Evolutionary conservation across 2,329 filamentous ascomycete genomes (phyloP).

Genomic region (Exserohilum turcica): DNA sequence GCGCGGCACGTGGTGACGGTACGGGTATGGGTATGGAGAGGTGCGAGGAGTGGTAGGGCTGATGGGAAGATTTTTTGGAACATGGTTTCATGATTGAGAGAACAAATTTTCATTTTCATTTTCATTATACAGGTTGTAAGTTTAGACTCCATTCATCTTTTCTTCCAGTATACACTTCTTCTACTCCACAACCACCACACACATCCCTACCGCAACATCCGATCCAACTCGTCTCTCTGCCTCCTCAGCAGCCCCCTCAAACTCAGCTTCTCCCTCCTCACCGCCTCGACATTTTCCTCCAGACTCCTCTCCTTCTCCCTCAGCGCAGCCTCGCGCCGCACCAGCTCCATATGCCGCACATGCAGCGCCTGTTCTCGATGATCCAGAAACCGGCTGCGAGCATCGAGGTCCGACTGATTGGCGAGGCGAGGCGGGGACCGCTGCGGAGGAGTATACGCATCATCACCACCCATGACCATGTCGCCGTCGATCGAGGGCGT

Average conservation of each 20-base stretch:
- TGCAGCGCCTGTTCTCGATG: background rate
- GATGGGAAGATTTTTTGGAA: too few relatives aligned
- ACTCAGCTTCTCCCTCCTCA: slow-evolving; percentile 10
- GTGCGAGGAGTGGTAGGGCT: too few relatives aligned
- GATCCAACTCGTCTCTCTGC: slow-evolving; percentile 6
- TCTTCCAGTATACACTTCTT: background rate
- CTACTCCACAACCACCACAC: background rate
- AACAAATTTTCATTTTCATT: background rate
- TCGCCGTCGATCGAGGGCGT: background rate
- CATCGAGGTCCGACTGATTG: background rate
- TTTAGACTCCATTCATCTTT: too few relatives aligned
- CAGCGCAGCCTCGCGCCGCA: background rate
- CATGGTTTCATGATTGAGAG: too few relatives aligned
- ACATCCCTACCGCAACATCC: background rate
- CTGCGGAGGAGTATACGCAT: too few relatives aligned
- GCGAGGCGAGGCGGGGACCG: background rate
- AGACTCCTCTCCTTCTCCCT: background rate
- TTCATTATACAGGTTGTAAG: too few relatives aligned
- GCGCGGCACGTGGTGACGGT: too few relatives aligned
- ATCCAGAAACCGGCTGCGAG: background rate
- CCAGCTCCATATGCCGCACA: background rate
- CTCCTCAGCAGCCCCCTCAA: slow-evolving; percentile 4
- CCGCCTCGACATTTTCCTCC: background rate
- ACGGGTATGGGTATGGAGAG: too few relatives aligned
- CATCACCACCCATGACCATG: background rate